Base-by-base conservation (phyloP, 2,329 filamentous ascomycete genomes). In the Diaporthe sp. region DNA sequence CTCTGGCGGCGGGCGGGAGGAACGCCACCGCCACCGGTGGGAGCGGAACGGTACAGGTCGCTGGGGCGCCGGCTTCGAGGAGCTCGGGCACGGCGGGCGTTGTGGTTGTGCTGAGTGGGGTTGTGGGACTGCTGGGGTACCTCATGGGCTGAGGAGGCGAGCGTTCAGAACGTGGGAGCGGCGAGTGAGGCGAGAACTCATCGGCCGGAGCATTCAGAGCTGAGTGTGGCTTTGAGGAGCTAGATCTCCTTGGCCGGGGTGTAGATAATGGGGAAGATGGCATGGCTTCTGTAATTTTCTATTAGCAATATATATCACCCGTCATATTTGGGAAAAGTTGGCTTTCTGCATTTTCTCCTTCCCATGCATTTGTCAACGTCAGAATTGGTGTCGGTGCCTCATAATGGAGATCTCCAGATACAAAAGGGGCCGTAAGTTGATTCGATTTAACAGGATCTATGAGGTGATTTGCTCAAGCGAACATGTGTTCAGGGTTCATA, bases 401-500 rank as follows among this genome's bases (percentile, higher is more conserved):
- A 13, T 31, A 28, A 42, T 17, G 4, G 13, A 34, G n/a, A 17
- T 42, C n/a, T 17, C 22, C 8, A 31, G 10, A 22, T 57, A 19
- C 28, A 12, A 25, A 8, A n/a, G 42, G 28, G 5, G 15, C 25
- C 42, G 49, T n/a, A 8, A 9, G 2, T 37, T 28, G 22, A 34
- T 53, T 39, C 22, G 13, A 25, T 61, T 25, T 3, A 22, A 9
- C 37, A 25, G 58, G 7, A 42, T 22, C 12, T 19, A 17, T 39
- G 2, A 51, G 2, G 1, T 25, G 12, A 22, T 39, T 4, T 19
- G 3, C 13, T 39, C 31, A 53, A 10, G 46, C 13, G n/a, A 39
- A 34, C n/a, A 44, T 15, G 44, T 57, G 19, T 10, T 75, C 55
- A 82, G 19, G 78, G 79, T 42, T 82, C 79, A 51, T 78, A 81